Base-by-base conservation (phyloP, 257 asterid species). In the Ehretia macrophylla region DNA sequence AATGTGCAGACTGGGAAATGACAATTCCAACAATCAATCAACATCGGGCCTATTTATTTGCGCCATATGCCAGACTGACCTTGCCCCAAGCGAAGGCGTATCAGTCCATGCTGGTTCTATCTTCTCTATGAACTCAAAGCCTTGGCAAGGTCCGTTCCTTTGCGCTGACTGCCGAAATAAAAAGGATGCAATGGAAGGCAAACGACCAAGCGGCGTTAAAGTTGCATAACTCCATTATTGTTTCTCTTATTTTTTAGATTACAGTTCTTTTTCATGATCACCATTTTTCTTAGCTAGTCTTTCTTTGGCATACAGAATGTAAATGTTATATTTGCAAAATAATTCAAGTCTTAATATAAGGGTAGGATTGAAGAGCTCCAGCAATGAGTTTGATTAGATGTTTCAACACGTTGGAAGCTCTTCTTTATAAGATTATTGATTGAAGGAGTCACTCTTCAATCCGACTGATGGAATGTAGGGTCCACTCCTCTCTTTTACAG, bases 71-170 rank as follows among this genome's bases (percentile, higher is more conserved):
- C 72, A 90, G 60, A 67, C 72, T 3, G 85, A 88, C 58, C 84
- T 85, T 32, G 88, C 82, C 17, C 77, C 85, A 38, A 72, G 68
- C 12, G 93, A 88, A 56, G 95, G 95, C 60, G 75, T 88, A 55
- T 85, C 95, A 0, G 93, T 85, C 47, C 95, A 85, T 48, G 95
- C 96, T n/a, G 93, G 91, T 23, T 75, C 87, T 38, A 83, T 90
- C 51, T 90, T 87, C 72, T 81, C 95, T 0, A 68, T 69, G 58
- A 78, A 88, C 80, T 71, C 97, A 14, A 83, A 69, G 69, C 97
- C 93, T 0, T 90, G 97, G 96, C 82, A 87, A 80, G 95, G 95
- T 12, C 97, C 96, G 17, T 90, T 90, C 66, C 86, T 90, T 0
- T 90, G 98, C 60, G 79, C 68, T 1, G 94, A 76, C 23, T 87